These are phyloP conservation scores for Scopulariopsis brevicaulis DNA, from an alignment of 2,329 filamentous ascomycete genomes.

Conservation along the genomic window DNA sequence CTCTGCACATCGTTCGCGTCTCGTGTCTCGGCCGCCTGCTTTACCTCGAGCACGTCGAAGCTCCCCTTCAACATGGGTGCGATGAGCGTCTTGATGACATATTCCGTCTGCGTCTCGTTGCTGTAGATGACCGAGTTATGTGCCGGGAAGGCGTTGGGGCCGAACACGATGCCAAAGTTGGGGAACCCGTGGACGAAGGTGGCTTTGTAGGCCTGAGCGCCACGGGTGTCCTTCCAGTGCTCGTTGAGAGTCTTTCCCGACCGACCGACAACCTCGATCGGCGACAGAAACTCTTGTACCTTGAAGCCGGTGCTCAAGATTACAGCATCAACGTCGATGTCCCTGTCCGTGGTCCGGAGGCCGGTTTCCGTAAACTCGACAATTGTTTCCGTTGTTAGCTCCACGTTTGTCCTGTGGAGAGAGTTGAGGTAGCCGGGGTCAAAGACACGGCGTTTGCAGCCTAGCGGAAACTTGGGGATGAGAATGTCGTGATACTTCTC, in stretches of 20 bases:
- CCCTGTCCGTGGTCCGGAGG: slow-evolving; percentile 21
- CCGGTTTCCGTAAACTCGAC: slow-evolving; percentile 31
- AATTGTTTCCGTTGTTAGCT: slow-evolving; percentile 33
- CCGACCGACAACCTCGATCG: slow-evolving; percentile 39
- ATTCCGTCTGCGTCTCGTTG: slow-evolving; percentile 49
- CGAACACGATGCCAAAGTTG: slow-evolving; percentile 53
- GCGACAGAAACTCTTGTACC: slow-evolving; percentile 39
- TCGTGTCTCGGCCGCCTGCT: slow-evolving; percentile 18
- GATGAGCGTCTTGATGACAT: slow-evolving; percentile 42
- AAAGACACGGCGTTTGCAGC: slow-evolving; percentile 53
- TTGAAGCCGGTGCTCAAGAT: slow-evolving; percentile 51
- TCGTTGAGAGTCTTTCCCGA: slow-evolving; percentile 36
- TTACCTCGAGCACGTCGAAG: slow-evolving; percentile 17
- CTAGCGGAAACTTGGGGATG: slow-evolving; percentile 49
- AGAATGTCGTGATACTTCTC: slow-evolving; percentile 49
- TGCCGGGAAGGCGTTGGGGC: slow-evolving; percentile 50
- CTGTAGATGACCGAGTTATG: slow-evolving; percentile 50
- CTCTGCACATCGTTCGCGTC: slow-evolving; percentile 20
- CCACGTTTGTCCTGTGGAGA: slow-evolving; percentile 35
- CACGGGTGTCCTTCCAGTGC: slow-evolving; percentile 47
- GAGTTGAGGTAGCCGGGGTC: slow-evolving; percentile 42
- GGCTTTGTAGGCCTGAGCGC: slow-evolving; percentile 49
- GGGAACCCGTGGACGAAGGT: slow-evolving; percentile 48
- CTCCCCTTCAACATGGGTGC: slow-evolving; percentile 27
- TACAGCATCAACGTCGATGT: slow-evolving; percentile 45